Conservation (phyloP, 345 rosid genomes). For the Camelina laxa region DNA sequence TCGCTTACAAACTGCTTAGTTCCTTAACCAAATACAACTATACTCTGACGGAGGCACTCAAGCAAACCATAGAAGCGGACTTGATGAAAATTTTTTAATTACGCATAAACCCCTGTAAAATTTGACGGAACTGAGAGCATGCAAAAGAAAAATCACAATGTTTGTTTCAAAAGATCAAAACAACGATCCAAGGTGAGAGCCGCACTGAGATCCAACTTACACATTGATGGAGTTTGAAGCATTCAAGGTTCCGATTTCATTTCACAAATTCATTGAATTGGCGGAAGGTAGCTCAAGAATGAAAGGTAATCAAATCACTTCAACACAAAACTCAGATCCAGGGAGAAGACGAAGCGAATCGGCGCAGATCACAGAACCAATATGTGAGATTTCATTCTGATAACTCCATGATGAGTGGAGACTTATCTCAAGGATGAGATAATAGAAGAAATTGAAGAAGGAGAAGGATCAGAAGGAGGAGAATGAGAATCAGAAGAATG, state of each 20-base stretch:
- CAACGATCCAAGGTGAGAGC: slow-evolving; percentile 17
- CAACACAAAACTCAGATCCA: slow-evolving; percentile 33
- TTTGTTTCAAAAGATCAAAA: slow-evolving; percentile 8
- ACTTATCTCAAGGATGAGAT: no score
- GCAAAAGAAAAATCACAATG: slow-evolving; percentile 17
- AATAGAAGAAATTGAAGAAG: no score
- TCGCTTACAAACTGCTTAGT: slow-evolving; percentile 20
- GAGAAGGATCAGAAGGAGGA: no score
- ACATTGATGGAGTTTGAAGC: slow-evolving; percentile 19
- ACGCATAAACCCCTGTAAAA: slow-evolving; percentile 38
- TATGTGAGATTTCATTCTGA: slow-evolving; percentile 10
- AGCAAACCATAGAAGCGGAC: slow-evolving; percentile 34
- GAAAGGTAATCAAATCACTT: slow-evolving; percentile 16
- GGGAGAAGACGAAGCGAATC: slow-evolving; percentile 32
- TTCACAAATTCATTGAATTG: slow-evolving; percentile 8
- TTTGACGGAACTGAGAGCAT: background rate
- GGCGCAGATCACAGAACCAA: slow-evolving; percentile 28
- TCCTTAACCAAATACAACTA: slow-evolving; percentile 26
- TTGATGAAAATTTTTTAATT: background rate
- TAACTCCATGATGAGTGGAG: no score
- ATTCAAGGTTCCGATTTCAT: slow-evolving; percentile 10
- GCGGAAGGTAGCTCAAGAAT: background rate
- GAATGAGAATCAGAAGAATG: no score
- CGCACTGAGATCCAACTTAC: slow-evolving; percentile 10
- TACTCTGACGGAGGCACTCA: slow-evolving; percentile 8